A percentile compares a stretch with the other conserved stretches of the same genome.
These are phyloP conservation scores for Ichthyophthirius multifiliis DNA, from an alignment of 169 alveolate genomes.

Conservation along the genomic window DNA sequence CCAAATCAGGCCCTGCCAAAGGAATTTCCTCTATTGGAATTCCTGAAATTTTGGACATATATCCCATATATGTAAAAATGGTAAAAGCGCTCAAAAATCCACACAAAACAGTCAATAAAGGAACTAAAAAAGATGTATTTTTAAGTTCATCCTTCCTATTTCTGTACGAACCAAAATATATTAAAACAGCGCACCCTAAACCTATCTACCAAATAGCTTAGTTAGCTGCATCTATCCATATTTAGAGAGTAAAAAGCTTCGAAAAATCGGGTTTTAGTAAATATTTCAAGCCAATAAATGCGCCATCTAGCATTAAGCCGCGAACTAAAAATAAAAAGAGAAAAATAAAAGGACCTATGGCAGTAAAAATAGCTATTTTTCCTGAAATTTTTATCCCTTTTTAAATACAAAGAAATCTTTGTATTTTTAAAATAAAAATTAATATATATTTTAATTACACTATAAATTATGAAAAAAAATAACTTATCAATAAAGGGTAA, in stretches of 20 bases:
- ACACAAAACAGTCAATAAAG: slow-evolving; percentile 38
- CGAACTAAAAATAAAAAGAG: slow-evolving; percentile 36
- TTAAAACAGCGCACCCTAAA: slow-evolving; percentile 38
- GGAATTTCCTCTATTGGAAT: slow-evolving; percentile 28
- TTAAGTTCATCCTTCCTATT: slow-evolving; percentile 13
- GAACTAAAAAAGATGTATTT: slow-evolving; percentile 19
- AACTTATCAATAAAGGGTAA: neutral
- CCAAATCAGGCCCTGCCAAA: slow-evolving; percentile 45
- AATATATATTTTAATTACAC: neutral
- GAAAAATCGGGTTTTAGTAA: slow-evolving; percentile 41
- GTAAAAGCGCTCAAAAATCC: slow-evolving; percentile 43
- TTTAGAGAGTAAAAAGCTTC: slow-evolving; percentile 24
- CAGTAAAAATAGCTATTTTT: slow-evolving; percentile 35
- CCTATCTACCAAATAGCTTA: slow-evolving; percentile 34
- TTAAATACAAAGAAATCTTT: neutral
- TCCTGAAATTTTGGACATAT: slow-evolving; percentile 16
- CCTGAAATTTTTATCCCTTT: slow-evolving; percentile 36
- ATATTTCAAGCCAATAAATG: slow-evolving; percentile 29
- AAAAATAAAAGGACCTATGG: slow-evolving; percentile 35
- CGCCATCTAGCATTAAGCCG: slow-evolving; percentile 49
- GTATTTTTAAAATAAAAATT: too few relatives aligned
- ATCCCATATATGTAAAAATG: slow-evolving; percentile 43
- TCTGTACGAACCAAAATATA: slow-evolving; percentile 38
- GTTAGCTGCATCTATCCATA: slow-evolving; percentile 61
- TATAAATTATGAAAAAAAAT: neutral